Base-by-base conservation (phyloP, 768 basidiomycete genomes). In the Auricularia sp. region DNA sequence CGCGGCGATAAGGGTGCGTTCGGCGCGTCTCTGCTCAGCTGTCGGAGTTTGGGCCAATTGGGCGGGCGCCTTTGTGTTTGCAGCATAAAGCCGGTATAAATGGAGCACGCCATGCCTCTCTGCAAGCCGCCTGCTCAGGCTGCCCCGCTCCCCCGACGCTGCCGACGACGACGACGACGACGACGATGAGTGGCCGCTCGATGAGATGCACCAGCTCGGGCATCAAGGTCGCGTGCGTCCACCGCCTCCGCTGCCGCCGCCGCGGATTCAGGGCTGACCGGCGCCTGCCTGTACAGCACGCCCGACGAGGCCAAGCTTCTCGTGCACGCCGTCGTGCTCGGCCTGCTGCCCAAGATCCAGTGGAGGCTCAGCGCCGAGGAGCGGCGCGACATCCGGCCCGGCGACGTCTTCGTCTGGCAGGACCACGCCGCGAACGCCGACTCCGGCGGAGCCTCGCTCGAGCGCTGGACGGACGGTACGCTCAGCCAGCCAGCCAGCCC, bases 401-500 rank as follows among this genome's bases (percentile, higher is more conserved):
- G 56, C 56, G 56, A 59, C 56, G 56, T 59, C 6, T 59, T 33
- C 56, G 56, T 59, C 23, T 59, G 56, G 56, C 11, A 29, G 23
- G 56, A 35, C 56, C 56, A 35, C 34, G 56, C 56, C 34, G 56
- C 56, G 34, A 35, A 59, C 56, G 56, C 56, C 14, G 56, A 59
- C 29, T 12, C 56, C 23, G 56, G 56, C 56, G 34, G 29, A 34
- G 14, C 56, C 6, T 29, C 56, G 2, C 56, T 59, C 2, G 56
- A 59, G 56, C 56, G 56, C 23, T 59, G 56, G 56, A 59, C 56
- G 12, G 56, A 59, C 56, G 56, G 56, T 59, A 29, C 14, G 56
- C 56, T 10, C 3, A 18, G 14, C 21, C 29, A 29, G 29, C 0
- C 29, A n/a, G n/a, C n/a, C n/a, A n/a, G n/a, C n/a, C n/a, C n/a